These are phyloP conservation scores for Physcomitrellopsis africana DNA, from an alignment of 225 moss, liverwort and hornwort genomes.

Conservation along the genomic window DNA sequence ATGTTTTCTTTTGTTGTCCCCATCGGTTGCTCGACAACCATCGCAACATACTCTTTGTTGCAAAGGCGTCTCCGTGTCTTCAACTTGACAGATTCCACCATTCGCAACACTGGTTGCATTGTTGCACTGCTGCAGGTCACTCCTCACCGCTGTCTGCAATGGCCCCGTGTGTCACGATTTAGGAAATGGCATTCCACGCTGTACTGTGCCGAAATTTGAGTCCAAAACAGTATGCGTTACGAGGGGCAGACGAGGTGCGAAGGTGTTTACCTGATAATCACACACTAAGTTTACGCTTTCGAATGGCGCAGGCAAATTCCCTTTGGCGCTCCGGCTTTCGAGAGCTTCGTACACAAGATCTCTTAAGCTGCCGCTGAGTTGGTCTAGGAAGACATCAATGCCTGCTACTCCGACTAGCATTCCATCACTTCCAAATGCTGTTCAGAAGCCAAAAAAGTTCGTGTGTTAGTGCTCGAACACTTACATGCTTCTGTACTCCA, in stretches of 20 bases:
- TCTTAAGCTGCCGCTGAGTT: background rate
- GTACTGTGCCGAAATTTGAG: no score
- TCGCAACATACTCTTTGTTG: conserved; percentile 5
- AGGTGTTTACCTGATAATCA: conserved; percentile 6
- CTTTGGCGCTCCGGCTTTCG: background rate
- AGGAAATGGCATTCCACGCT: background rate
- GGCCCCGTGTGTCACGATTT: no score
- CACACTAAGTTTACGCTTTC: background rate
- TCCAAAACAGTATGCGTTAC: no score
- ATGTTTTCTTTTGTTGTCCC: no score
- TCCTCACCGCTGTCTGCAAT: background rate
- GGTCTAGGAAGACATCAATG: conserved; percentile 5
- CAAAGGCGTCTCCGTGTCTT: background rate
- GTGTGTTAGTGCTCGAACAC: no score
- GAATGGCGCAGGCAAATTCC: background rate
- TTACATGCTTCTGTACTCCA: no score
- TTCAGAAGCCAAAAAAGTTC: no score
- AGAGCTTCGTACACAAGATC: background rate
- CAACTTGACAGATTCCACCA: conserved; percentile 14
- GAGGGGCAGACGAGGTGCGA: no score
- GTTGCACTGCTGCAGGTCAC: background rate
- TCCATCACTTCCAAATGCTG: conserved; percentile 23
- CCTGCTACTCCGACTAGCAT: conserved; percentile 15
- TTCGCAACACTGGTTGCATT: background rate
- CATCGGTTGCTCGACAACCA: background rate